phyloP scores from a whole-genome alignment of 257 asterid genomes.

The Salvia splendens region DNA sequence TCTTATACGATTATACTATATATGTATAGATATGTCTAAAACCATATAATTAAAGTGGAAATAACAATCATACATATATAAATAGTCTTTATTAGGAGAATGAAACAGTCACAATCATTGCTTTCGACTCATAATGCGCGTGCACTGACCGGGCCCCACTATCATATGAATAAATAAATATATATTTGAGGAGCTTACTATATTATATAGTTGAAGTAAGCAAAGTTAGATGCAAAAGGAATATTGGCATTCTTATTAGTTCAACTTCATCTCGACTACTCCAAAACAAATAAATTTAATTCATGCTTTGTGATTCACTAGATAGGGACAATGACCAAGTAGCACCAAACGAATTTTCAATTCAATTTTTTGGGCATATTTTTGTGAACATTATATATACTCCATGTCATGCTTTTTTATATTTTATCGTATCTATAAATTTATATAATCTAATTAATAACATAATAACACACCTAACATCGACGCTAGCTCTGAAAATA shows the following conservation, averaged over 20 bases:
- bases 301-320: background rate
- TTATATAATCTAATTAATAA: too few relatives aligned
- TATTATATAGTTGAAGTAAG: background rate
- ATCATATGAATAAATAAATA: background rate
- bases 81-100: background rate
- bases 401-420: too few relatives aligned
- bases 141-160: constrained; percentile 31
- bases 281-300: background rate
- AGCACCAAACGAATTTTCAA: background rate
- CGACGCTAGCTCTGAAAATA: too few relatives aligned
- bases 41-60: background rate
- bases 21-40: too few relatives aligned
- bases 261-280: background rate
- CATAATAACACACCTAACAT: too few relatives aligned
- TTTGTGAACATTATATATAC: background rate
- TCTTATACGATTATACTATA: too few relatives aligned
- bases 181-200: background rate
- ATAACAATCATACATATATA: too few relatives aligned
- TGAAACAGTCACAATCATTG: constrained; percentile 19
- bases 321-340: background rate
- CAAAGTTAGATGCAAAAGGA: background rate
- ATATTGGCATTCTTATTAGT: background rate
- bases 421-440: too few relatives aligned
- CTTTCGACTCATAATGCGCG: constrained; percentile 29
- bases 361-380: background rate